Base-by-base conservation (phyloP, 495 filamentous ascomycete genomes). In the Xylaria longipes region DNA sequence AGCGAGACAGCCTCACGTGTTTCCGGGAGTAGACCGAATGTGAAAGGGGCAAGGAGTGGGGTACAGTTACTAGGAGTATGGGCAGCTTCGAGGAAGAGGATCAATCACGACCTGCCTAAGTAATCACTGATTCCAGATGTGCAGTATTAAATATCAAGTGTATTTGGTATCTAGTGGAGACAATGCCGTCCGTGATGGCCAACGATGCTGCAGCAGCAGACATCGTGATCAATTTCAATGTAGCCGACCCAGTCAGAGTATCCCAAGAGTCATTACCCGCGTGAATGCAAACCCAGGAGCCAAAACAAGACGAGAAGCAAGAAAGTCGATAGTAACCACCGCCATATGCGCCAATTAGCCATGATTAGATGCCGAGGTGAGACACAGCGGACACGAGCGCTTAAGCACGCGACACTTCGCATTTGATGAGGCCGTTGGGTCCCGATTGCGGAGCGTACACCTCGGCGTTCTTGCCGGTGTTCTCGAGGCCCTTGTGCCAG, bases 401-500 rank as follows among this genome's bases (percentile, higher is more conserved):
- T 31, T 69, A 79, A 70, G 83, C 85, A 58, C 96, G 90, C 46
- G 89, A 88, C 54, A 99, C 94, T 39, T 94, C 97, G 85, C 94
- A 97, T 81, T 97, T 92, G 86, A 99, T 99, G 71, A 99, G 87
- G 54, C 96, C 96, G 79, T 98, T 99, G 60, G 96, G 96, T 74
- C 91, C 87, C 9, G 92, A 92, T 83, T 98, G 96, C 22, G 96
- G 96, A 37, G 92, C 95, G 79, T 94, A 98, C 54, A 99, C 96
- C 80, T 97, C 94, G 69, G 96, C 96, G 72, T 98, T 91, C 84
- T 94, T 93, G 84, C 96, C 96, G 12, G 94, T 98, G 84, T 99
- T 99, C 87, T 98, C 94, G 77, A 94, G 77, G 31, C 94, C 95
- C 84, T 98, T 97, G 87, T 97, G 93, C 96, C 96, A 99, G 84